Percentiles rank a stretch among this genome's conserved stretches.
Evolutionary conservation across 768 basidiomycete species (phyloP).

Genomic region (Lactarius hengduanensis): DNA sequence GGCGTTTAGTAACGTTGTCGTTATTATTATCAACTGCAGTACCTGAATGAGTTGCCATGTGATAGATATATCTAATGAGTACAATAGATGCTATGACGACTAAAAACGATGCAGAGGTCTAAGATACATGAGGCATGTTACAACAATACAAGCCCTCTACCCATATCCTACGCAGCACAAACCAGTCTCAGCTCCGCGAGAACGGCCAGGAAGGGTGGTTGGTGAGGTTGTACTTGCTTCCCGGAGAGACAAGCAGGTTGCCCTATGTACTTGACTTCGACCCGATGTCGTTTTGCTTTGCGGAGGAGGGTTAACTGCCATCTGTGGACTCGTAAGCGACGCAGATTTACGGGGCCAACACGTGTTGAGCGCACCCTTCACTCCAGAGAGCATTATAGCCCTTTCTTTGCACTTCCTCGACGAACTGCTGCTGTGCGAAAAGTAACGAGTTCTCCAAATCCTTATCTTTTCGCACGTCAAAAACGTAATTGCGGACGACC

Average conservation of each 20-base stretch:
- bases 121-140: constrained; percentile 21
- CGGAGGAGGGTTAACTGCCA: constrained; percentile 69
- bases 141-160: background rate
- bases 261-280: constrained; percentile 68
- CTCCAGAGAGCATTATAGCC: constrained; percentile 62
- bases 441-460: constrained; percentile 54
- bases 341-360: background rate
- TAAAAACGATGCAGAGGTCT: constrained; percentile 6
- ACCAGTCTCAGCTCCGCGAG: constrained; percentile 42
- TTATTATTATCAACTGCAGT: background rate
- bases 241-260: constrained; percentile 59
- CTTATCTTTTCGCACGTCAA: constrained; percentile 51
- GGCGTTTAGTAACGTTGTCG: background rate
- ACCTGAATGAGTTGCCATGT: background rate
- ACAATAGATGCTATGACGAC: constrained; percentile 12
- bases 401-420: constrained; percentile 52
- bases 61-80: constrained; percentile 14
- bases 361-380: constrained; percentile 53
- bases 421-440: constrained; percentile 63
- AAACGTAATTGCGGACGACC: constrained; percentile 60
- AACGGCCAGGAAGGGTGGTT: constrained; percentile 68
- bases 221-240: constrained; percentile 44
- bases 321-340: constrained; percentile 37
- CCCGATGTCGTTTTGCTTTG: constrained; percentile 57
- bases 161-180: constrained; percentile 3